Evolutionary conservation across 257 asterid genomes (phyloP).

Genomic region (Paraleonurus japonicus): DNA sequence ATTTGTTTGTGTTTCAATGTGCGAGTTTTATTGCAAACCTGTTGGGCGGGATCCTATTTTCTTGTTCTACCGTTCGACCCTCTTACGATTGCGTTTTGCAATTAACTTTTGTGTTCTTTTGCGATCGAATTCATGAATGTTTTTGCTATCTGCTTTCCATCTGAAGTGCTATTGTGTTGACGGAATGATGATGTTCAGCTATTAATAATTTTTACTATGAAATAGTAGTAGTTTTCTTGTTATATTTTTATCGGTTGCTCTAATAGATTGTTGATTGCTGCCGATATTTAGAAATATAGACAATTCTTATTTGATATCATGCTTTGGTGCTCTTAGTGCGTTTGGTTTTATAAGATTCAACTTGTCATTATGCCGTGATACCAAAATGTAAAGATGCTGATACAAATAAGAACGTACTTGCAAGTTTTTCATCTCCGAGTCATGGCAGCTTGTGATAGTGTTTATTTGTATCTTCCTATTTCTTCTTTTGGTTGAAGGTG

Average conservation of each 20-base stretch:
- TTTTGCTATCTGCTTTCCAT: not conserved
- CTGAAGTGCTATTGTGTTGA: not conserved
- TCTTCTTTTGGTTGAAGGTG: not conserved
- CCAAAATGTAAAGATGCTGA: not conserved
- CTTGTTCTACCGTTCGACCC: not conserved
- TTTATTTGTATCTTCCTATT: not conserved
- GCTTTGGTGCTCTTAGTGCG: not conserved
- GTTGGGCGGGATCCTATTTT: constrained; percentile 1
- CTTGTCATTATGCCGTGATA: not conserved
- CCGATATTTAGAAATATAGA: not conserved
- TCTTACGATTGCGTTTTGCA: not conserved
- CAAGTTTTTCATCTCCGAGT: not conserved
- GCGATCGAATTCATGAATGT: not conserved
- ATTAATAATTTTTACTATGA: not conserved
- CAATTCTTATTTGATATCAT: not conserved
- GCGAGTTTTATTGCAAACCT: constrained; percentile 1
- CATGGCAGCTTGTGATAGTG: not conserved
- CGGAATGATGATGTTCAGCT: constrained; percentile 8
- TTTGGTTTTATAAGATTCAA: constrained; percentile 7
- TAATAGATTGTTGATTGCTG: not conserved
- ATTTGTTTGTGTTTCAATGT: constrained; percentile 2
- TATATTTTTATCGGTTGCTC: not conserved
- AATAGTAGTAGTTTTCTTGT: not conserved
- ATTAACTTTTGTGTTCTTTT: not conserved
- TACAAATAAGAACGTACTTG: not conserved